Evolutionary conservation across 495 filamentous ascomycete species (phyloP), one percentile per base, ranked within the genome.

Genomic region (Penicillium roqueforti): DNA sequence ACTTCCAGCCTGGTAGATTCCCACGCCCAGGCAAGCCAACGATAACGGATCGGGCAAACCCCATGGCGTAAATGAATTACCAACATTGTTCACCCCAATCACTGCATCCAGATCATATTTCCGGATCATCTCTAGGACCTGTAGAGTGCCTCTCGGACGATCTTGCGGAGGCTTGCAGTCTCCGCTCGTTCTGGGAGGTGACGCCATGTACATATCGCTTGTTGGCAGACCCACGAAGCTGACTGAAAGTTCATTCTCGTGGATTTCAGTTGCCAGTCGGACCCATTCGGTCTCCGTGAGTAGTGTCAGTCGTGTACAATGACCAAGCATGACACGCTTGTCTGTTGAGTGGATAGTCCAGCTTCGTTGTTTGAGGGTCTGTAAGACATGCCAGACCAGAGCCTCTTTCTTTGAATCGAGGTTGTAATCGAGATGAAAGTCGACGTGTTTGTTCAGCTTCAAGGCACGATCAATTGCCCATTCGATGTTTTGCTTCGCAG

Each of bases 351-450:
- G 32, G 1, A 34, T 46, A 3, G 71, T 67, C 83, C 84, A 87
- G 6, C 69, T 55, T 29, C 69, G 61, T 26, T 62, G 55, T 44
- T 74, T 65, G 10, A 88, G 72, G 1, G 67, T 66, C 3, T 75
- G 55, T 16, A 89, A 45, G 4, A 82, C 81, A 42, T 79, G 64
- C 71, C 76, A 78, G 3, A 83, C 68, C 23, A 84, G 57, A 1
- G 82, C 71, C 45, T 76, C 66, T 28, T 60, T 76, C 1, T 49
- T 60, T 4, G 60, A 18, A 47, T 83, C 77, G 6, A 89, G 68
- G 56, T 85, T 80, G 62, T 90, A 89, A 63, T 90, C 87, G 0
- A 90, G 73, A 62, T 91, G 87, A 37, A 89, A 81, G 59, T 91
- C 87, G 7, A 91, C 61, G 63, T 87, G 85, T 47, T 82, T 78